These are phyloP conservation scores for Ophiostoma perfectum DNA, from an alignment of 2,329 filamentous ascomycete genomes.

Conservation along the genomic window DNA sequence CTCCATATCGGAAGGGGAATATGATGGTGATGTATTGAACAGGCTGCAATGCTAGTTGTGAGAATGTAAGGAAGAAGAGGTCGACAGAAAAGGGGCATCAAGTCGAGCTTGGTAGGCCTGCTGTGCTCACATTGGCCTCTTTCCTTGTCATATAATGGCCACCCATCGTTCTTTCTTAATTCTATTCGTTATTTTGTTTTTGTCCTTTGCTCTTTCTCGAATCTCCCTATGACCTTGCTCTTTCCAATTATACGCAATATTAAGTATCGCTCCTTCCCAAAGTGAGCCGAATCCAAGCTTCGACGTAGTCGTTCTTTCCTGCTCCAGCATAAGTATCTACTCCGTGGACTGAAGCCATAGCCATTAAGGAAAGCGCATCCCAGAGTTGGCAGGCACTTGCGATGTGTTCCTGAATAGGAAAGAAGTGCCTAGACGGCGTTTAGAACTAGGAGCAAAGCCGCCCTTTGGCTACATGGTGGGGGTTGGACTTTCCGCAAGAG, in stretches of 20 bases:
- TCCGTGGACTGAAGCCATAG: too few species aligned
- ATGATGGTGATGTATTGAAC: too few species aligned
- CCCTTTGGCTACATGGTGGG: neutral
- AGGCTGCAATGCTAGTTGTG: neutral
- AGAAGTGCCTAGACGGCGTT: slow-evolving; percentile 4
- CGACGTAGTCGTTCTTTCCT: too few species aligned
- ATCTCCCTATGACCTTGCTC: neutral
- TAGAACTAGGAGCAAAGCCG: neutral
- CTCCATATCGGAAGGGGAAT: too few species aligned
- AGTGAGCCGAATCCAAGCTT: too few species aligned
- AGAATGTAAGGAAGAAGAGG: too few species aligned
- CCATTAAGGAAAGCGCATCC: too few species aligned
- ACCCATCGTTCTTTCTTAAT: neutral
- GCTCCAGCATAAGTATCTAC: too few species aligned
- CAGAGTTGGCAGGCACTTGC: neutral
- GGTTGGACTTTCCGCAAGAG: slow-evolving; percentile 9
- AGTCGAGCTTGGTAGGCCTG: too few species aligned
- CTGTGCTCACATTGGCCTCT: too few species aligned
- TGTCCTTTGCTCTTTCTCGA: neutral
- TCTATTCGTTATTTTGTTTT: neutral
- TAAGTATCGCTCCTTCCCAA: neutral
- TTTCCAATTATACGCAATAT: neutral
- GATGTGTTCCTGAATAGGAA: slow-evolving; percentile 1
- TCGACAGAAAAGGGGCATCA: too few species aligned
- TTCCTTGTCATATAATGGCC: neutral